phyloP scores from a whole-genome alignment of 208 protist genomes.

The Trypanosoma boissoni region DNA sequence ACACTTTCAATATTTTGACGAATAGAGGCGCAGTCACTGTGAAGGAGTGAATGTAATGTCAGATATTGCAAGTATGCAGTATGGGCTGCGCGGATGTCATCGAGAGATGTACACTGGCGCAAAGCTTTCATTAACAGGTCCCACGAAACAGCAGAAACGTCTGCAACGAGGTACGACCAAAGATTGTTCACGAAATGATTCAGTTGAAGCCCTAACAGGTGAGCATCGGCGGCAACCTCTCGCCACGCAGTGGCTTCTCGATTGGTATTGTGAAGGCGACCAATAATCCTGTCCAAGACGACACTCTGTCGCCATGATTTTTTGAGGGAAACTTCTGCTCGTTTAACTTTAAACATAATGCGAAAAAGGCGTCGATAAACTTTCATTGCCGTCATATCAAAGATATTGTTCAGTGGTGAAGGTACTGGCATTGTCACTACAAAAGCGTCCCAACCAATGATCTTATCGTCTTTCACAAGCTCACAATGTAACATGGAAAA shows the following conservation, averaged over 20 bases:
- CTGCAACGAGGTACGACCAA: slow-evolving; percentile 67
- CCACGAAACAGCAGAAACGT: slow-evolving; percentile 61
- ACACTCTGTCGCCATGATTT: slow-evolving; percentile 62
- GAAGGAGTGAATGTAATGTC: slow-evolving; percentile 59
- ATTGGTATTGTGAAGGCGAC: slow-evolving; percentile 34
- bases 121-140: slow-evolving; percentile 48
- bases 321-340: slow-evolving; percentile 60
- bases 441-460: slow-evolving; percentile 66
- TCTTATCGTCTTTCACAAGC: slow-evolving; percentile 55
- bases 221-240: slow-evolving; percentile 54
- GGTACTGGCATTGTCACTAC: slow-evolving; percentile 55
- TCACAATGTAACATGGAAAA: slow-evolving; percentile 56
- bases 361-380: slow-evolving; percentile 64
- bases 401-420: slow-evolving; percentile 67
- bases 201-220: slow-evolving; percentile 61
- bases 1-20: slow-evolving; percentile 72
- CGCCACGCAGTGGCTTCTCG: slow-evolving; percentile 40
- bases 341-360: slow-evolving; percentile 69
- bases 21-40: slow-evolving; percentile 57
- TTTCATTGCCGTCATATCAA: slow-evolving; percentile 45
- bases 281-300: slow-evolving; percentile 52
- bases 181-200: slow-evolving; percentile 75
- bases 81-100: slow-evolving; percentile 61
- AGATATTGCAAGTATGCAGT: slow-evolving; percentile 57
- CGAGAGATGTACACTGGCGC: slow-evolving; percentile 43